Conservation (phyloP, 1,284 basidiomycete genomes). For the Cryptococcus sp. region DNA sequence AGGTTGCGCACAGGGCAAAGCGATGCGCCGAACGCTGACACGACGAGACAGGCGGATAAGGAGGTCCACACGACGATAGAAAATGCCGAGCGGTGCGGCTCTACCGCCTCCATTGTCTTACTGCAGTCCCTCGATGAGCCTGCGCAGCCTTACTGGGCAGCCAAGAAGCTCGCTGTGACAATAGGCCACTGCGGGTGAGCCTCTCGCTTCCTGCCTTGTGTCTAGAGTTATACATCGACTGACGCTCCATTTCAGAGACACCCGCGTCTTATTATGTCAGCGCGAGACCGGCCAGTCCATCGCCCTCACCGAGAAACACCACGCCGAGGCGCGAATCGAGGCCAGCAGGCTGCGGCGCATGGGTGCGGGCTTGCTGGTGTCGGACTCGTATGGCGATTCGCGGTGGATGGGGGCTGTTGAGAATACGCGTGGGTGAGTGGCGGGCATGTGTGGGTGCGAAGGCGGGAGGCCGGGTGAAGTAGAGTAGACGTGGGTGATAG, state of each 20-base stretch:
- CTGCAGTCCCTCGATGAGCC: constrained; percentile 77
- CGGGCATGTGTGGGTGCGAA: background rate
- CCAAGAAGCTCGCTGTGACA: constrained; percentile 67
- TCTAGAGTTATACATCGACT: background rate
- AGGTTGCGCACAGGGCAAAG: background rate
- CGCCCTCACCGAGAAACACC: constrained; percentile 86
- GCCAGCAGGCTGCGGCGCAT: constrained; percentile 77
- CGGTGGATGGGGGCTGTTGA: constrained; percentile 95
- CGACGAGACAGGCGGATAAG: constrained; percentile 56
- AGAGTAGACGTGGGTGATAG: background rate
- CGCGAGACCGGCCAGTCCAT: constrained; percentile 66
- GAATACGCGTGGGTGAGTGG: constrained; percentile 77
- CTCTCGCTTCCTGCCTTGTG: background rate
- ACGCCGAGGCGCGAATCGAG: constrained; percentile 84
- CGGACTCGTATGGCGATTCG: constrained; percentile 92
- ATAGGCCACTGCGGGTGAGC: constrained; percentile 88
- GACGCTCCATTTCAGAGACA: constrained; percentile 62
- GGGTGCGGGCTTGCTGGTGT: constrained; percentile 77
- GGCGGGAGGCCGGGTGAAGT: background rate
- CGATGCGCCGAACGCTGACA: background rate
- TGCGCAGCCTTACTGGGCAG: constrained; percentile 73
- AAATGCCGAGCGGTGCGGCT: constrained; percentile 58
- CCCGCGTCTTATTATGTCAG: constrained; percentile 77
- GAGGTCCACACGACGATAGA: constrained; percentile 60
- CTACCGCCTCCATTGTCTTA: constrained; percentile 84